Base-by-base conservation (phyloP, 2,329 filamentous ascomycete species). In the Ilyonectria robusta region DNA sequence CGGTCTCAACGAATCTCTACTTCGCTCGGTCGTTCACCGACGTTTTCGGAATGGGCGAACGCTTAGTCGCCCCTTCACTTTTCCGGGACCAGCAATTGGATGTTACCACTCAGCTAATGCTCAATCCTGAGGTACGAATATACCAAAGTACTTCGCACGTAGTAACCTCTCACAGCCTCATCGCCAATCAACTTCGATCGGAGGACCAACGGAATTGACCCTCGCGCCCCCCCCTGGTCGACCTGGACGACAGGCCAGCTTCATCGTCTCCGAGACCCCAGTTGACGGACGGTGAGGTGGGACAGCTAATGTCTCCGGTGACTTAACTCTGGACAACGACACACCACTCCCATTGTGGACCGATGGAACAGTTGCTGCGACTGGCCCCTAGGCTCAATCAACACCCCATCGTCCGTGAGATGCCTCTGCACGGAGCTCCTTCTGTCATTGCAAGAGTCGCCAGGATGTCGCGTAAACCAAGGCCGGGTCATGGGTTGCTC, bases 251-350 rank as follows among this genome's bases (percentile, higher is more conserved):
- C 19, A 31, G 23, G n/a, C 44, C 57, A 66, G 15, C 59, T 55
- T 58, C 65, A 64, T 58, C 65, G 60, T 44, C 60, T 60, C 65
- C 56, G 61, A 64, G 50, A 57, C 61, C 65, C 51, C 29, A 61
- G 65, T 47, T 58, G 46, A 54, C 21, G 51, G 23, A 51, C 44
- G 29, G 29, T 21, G 51, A 61, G 56, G 72, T 75, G 66, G 71
- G 53, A 64, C 68, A 68, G 64, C 51, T 54, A 67, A 68, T 68
- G 65, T 67, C 66, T 68, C 65, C 62, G 65, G 63, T 70, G 68
- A 62, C 67, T 68, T 68, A 62, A 66, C 62, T 63, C 65, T 68
- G 35, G 29, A 46, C 31, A 56, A 63, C 51, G 44, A 33, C 47
- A 42, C 62, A 68, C 29, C 47, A 65, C 37, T 29, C 50, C 51